Evolutionary conservation across 2,329 filamentous ascomycete species (phyloP).

Genomic region (Clarireedia paspali): DNA sequence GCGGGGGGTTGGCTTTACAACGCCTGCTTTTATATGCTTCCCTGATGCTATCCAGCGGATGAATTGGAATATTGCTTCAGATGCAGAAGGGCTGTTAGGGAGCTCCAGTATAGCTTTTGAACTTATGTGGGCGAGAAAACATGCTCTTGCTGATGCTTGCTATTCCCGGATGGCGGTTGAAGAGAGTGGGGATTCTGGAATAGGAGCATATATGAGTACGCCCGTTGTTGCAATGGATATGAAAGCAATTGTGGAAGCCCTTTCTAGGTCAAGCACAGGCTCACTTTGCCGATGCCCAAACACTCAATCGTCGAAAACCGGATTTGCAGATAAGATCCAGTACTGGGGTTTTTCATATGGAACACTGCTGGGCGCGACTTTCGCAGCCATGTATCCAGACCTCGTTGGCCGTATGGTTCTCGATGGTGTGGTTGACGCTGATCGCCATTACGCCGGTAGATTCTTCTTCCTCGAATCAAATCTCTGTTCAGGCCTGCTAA

Average conservation of each 20-base stretch:
- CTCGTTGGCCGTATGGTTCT: slow-evolving; percentile 34
- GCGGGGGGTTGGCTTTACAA: not conserved
- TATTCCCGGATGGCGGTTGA: slow-evolving; percentile 27
- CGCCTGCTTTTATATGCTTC: not conserved
- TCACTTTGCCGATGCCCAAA: slow-evolving; percentile 17
- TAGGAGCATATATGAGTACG: slow-evolving; percentile 29
- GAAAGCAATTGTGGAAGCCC: slow-evolving; percentile 24
- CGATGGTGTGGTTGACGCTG: slow-evolving; percentile 23
- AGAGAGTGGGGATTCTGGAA: slow-evolving; percentile 35
- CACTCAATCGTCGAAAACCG: slow-evolving; percentile 6
- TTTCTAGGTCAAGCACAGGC: too few species aligned
- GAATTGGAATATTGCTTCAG: not conserved
- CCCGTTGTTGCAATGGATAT: slow-evolving; percentile 27
- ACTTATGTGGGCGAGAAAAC: not conserved
- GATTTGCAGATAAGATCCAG: slow-evolving; percentile 28
- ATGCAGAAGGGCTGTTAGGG: not conserved
- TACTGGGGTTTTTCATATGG: slow-evolving; percentile 45
- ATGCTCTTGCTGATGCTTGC: slow-evolving; percentile 36
- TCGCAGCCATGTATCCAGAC: slow-evolving; percentile 36
- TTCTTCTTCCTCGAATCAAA: not conserved
- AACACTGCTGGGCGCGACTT: slow-evolving; percentile 35
- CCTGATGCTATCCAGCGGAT: not conserved
- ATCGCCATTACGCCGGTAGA: slow-evolving; percentile 12
- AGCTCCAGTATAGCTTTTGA: not conserved
- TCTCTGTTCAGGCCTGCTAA: not conserved